phyloP scores from a whole-genome alignment of 371 early-diverging fungal species.

The Syncephalastrum contaminatum region DNA sequence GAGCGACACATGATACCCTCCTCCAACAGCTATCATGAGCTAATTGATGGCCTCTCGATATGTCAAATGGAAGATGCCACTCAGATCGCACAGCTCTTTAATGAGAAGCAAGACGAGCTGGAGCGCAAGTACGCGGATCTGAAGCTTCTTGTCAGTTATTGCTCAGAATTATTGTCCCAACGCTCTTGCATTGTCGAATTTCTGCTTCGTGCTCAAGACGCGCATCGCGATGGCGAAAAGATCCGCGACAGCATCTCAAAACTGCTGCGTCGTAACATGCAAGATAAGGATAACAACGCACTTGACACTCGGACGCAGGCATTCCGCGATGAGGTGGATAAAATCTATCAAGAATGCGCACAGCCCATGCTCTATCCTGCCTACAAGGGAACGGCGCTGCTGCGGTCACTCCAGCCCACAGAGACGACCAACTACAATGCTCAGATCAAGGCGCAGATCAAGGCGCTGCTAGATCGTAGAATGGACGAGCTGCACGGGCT shows the following conservation, averaged over 20 bases:
- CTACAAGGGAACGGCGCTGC: conserved; percentile 21
- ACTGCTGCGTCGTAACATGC: conserved; percentile 35
- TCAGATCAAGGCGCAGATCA: conserved; percentile 18
- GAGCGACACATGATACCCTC: conserved; percentile 10
- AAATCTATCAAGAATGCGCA: conserved; percentile 35
- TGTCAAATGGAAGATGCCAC: background rate
- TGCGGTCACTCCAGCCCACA: conserved; percentile 17
- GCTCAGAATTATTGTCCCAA: conserved; percentile 38
- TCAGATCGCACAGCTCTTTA: conserved; percentile 19
- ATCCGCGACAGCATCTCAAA: conserved; percentile 36
- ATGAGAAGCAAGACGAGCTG: conserved; percentile 27
- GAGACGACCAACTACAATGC: conserved; percentile 12
- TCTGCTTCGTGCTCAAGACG: conserved; percentile 39
- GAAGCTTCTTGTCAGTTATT: conserved; percentile 22
- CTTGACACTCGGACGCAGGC: conserved; percentile 23
- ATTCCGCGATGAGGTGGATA: conserved; percentile 28
- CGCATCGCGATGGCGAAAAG: conserved; percentile 41
- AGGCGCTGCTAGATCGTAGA: conserved; percentile 28
- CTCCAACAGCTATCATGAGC: conserved; percentile 4
- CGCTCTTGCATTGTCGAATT: conserved; percentile 39
- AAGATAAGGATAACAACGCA: conserved; percentile 15
- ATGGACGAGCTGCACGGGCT: conserved; percentile 22
- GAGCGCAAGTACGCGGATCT: conserved; percentile 29
- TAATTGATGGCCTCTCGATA: background rate
- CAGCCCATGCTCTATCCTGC: conserved; percentile 29